phyloP scores from a whole-genome alignment of 2,329 filamentous ascomycete species.

The Mariannaea sp. region DNA sequence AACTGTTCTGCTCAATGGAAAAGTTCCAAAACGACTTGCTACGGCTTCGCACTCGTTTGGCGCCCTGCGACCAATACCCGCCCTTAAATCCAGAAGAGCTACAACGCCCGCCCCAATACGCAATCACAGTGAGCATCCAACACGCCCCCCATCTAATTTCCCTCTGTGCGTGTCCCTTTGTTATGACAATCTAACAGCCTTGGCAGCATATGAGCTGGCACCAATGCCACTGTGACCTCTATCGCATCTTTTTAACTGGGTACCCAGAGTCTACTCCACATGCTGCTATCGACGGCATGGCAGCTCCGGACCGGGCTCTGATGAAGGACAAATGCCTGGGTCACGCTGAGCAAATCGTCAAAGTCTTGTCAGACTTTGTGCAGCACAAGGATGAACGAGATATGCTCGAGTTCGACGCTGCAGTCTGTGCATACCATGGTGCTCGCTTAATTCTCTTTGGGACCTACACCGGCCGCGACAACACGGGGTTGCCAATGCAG shows the following conservation, averaged over 20 bases:
- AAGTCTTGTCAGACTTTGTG: constrained; percentile 43
- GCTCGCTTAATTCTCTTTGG: constrained; percentile 46
- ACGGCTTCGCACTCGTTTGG: constrained; percentile 28
- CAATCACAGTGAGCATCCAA: constrained; percentile 32
- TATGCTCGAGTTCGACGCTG: constrained; percentile 47
- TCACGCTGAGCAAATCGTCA: constrained; percentile 47
- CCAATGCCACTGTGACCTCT: constrained; percentile 51
- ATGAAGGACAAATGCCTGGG: constrained; percentile 43
- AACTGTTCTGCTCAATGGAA: constrained; percentile 34
- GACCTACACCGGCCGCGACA: constrained; percentile 32
- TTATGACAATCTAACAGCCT: neutral
- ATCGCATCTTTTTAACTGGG: constrained; percentile 48
- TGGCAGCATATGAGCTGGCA: constrained; percentile 44
- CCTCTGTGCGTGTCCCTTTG: too few relatives aligned
- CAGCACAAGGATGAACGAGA: constrained; percentile 35
- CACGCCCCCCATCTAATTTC: too few relatives aligned
- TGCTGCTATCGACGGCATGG: constrained; percentile 38
- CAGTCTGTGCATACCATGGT: constrained; percentile 50
- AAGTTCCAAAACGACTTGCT: constrained; percentile 36
- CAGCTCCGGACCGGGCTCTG: constrained; percentile 25
- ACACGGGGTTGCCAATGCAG: constrained; percentile 35
- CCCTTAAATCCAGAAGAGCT: constrained; percentile 23
- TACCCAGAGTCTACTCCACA: constrained; percentile 48
- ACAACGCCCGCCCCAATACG: constrained; percentile 29
- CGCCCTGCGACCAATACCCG: constrained; percentile 31